Evolutionary conservation across 306 rosid species (phyloP), one percentile per base, ranked within the genome.

Genomic region (Vicia villosa): DNA sequence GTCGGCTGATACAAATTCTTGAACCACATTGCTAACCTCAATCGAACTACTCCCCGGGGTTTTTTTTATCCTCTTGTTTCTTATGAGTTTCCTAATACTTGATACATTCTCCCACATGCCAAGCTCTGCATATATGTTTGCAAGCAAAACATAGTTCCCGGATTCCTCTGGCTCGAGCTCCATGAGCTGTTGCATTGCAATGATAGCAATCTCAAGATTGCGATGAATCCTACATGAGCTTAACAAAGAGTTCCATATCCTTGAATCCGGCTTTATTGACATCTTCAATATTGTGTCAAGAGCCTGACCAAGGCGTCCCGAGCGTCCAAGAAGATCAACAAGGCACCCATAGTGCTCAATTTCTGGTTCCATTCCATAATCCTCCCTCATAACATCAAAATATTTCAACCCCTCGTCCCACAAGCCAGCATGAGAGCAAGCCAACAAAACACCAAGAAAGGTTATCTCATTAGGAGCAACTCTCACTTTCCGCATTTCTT

Each of bases 311-410:
- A 94, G 79, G n/a, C 66, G 65, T 26, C 98, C 89, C 0, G 83
- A 80, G 8, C 96, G 90, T 21, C 95, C 97, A 0, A 94, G 83
- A 77, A 88, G 92, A 87, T 94, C 99, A 45, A 91, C 87, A 4
- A 94, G 54, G 72, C 97, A 90, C 54, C 97, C 92, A 65, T 90
- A 88, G 73, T 87, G 95, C 81, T 90, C 91, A 19, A 85, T 79
- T 70, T 85, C 83, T 3, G 90, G 92, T 51, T 73, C 82, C 34
- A 83, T 68, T 3, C 19, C 63, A 38, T 74, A 84, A 32, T 72
- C 56, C 49, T 40, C 28, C 68, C 60, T 79, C 92, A 88, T 88
- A 46, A 77, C 84, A 52, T 85, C 77, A 68, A 94, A 88, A 64
- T 69, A 84, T n/a, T 73, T 59, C 13, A 94, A 45, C 12, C 97